A percentile compares a stretch with the other conserved stretches of the same genome.
These are phyloP conservation scores for Coniferiporia sulphurascens DNA, from an alignment of 1,284 basidiomycete species.

Conservation along the genomic window DNA sequence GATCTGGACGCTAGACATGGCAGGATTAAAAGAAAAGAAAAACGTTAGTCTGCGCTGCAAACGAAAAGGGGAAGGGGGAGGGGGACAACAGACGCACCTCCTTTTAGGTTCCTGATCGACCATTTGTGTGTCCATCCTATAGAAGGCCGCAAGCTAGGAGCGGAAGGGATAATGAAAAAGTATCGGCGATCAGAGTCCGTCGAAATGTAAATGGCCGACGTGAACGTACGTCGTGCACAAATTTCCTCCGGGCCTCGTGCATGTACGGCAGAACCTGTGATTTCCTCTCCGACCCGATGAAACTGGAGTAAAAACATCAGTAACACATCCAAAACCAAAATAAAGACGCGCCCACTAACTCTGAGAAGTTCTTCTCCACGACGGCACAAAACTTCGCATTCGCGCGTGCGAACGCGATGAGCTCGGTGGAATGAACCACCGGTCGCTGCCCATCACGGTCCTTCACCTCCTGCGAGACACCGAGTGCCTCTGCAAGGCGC, in stretches of 20 bases:
- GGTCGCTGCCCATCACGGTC: conserved; percentile 28
- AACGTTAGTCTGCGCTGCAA: neutral
- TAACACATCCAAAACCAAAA: neutral
- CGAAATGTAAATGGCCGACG: conserved; percentile 1
- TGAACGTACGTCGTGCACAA: conserved; percentile 63
- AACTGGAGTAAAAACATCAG: conserved; percentile 36
- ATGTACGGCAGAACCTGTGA: conserved; percentile 78
- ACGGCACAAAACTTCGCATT: conserved; percentile 63
- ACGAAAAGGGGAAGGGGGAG: conserved; percentile 12
- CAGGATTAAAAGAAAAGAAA: neutral
- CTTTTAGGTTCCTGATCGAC: conserved; percentile 81
- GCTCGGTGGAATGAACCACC: conserved; percentile 56
- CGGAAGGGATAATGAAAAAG: neutral
- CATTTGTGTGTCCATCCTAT: conserved; percentile 78
- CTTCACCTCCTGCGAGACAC: conserved; percentile 55
- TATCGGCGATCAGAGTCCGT: neutral
- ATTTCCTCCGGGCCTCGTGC: conserved; percentile 72
- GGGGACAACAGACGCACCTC: conserved; percentile 23
- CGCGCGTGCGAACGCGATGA: conserved; percentile 54
- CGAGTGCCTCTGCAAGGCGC: conserved; percentile 81
- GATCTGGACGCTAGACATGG: conserved; percentile 59
- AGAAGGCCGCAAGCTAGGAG: conserved; percentile 61
- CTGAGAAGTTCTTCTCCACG: conserved; percentile 76
- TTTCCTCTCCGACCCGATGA: conserved; percentile 63
- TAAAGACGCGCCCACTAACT: conserved; percentile 43